Base-by-base conservation (phyloP, 352 stramenopile genomes). In the Phytophthora hybrid region DNA sequence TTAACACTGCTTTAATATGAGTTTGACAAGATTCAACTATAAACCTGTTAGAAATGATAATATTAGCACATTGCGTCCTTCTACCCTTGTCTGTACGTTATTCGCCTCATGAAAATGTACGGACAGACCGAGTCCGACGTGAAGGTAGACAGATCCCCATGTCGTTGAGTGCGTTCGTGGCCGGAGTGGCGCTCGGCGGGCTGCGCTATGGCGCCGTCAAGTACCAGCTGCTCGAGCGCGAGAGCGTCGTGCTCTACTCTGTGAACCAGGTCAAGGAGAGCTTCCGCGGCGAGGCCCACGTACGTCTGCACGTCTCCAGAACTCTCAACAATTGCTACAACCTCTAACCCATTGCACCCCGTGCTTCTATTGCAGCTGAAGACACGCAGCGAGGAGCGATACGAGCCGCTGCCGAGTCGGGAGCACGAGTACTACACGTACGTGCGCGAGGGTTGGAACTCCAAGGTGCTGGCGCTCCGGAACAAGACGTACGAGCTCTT, bases 341-440 rank as follows among this genome's bases (percentile, higher is more conserved):
- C 29, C 29, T 31, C 29, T 31, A 31, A 31, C 4, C 4, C 29
- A 31, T 31, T 31, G 29, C 29, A 31, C 29, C 29, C 29, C 29
- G 29, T 31, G 29, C 29, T 4, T 31, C 49, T n/a, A 32, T 16
- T 18, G 23, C 58, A 84, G 78, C 44, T 65, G 1, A 74, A 78
- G 51, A 80, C 53, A 55, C 56, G 60, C 11, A 71, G 47, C 47
- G 60, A 89, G 59, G 74, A 89, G 67, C 80, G 86, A 49, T 94
- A 94, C 70, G 83, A 84, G 59, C 57, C 82, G 39, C 65, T 94
- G 63, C 85, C 83, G 32, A 91, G 80, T 72, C 84, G 77, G 32
- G 88, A 94, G 76, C 88, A 94, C 71, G 88, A 93, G 80, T 94
- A 93, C 77, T 94, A 94, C 76, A 90, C 85, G 78, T 82, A 77